Evolutionary conservation across 2,329 filamentous ascomycete genomes (phyloP).

Genomic region (Aspergillus tamarii): DNA sequence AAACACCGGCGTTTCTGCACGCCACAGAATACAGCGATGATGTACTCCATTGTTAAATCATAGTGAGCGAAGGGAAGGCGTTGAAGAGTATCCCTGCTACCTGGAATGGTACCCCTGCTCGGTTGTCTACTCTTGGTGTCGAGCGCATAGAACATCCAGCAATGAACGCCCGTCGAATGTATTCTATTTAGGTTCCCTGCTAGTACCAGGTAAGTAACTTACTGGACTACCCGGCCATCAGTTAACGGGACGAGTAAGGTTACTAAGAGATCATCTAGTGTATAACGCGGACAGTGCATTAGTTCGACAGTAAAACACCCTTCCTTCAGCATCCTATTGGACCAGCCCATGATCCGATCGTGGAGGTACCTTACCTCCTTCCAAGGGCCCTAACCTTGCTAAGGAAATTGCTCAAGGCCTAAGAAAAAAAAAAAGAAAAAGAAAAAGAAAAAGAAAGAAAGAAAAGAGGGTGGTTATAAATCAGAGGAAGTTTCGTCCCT

Average conservation of each 20-base stretch:
- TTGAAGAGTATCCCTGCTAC: not conserved
- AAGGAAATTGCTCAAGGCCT: conserved; percentile 12
- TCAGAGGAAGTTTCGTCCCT: not conserved
- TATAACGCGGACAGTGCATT: conserved; percentile 10
- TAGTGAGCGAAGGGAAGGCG: not conserved
- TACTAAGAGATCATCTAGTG: conserved; percentile 1
- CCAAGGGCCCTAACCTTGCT: not conserved
- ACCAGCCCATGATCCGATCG: conserved; percentile 9
- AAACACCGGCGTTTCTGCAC: conserved; percentile 15
- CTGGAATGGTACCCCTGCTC: not conserved
- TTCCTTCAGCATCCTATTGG: conserved; percentile 5
- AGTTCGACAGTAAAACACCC: not conserved
- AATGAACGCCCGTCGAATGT: not conserved
- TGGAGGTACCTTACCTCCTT: conserved; percentile 15
- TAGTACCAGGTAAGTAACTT: not conserved
- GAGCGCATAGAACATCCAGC: not conserved
- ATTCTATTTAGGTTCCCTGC: not conserved
- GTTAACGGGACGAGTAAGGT: not conserved
- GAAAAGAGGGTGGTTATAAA: not conserved
- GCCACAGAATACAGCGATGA: conserved; percentile 18
- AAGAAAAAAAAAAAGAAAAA: not conserved
- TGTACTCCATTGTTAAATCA: conserved; percentile 15
- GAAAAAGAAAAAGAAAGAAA: not conserved
- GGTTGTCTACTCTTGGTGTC: not conserved
- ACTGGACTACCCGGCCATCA: not conserved